Evolutionary conservation across 1,139 yeast species (phyloP).

Genomic region (Pichia norvegensis): DNA sequence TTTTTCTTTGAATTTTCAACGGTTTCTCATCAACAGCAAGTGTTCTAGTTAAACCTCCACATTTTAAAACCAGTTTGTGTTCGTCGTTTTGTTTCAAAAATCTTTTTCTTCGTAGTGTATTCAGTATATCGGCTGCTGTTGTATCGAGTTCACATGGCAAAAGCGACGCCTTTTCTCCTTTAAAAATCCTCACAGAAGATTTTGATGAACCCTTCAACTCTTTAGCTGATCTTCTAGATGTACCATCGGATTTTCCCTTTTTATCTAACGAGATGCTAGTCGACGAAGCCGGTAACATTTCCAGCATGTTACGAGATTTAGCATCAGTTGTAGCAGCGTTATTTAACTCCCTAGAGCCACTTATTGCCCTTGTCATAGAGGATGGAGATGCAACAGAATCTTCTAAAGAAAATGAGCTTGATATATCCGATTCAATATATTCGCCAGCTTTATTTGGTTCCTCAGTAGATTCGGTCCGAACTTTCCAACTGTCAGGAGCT

Average conservation of each 20-base stretch:
- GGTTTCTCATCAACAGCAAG: slow-evolving; percentile 72
- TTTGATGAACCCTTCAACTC: slow-evolving; percentile 29
- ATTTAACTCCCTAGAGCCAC: not conserved
- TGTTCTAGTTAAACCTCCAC: slow-evolving; percentile 73
- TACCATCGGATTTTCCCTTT: slow-evolving; percentile 30
- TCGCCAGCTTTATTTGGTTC: not conserved
- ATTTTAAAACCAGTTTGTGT: slow-evolving; percentile 69
- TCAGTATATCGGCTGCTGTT: slow-evolving; percentile 67
- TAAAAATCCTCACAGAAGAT: slow-evolving; percentile 37
- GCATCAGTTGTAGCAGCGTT: not conserved
- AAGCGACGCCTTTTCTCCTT: slow-evolving; percentile 40
- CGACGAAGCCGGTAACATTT: not conserved
- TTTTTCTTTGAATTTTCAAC: slow-evolving; percentile 63
- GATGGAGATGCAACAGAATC: slow-evolving; percentile 1
- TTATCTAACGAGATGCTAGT: slow-evolving; percentile 14
- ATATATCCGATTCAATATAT: not conserved
- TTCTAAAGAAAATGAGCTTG: not conserved
- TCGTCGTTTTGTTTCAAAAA: slow-evolving; percentile 63
- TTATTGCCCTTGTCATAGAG: not conserved
- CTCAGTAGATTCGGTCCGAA: slow-evolving; percentile 13
- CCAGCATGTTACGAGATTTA: not conserved
- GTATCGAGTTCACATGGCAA: slow-evolving; percentile 50
- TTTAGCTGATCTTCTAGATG: slow-evolving; percentile 17
- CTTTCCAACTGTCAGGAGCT: slow-evolving; percentile 31
- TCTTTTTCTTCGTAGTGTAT: slow-evolving; percentile 62